Evolutionary conservation across 2,329 filamentous ascomycete species (phyloP), one percentile per base, ranked within the genome.

Genomic region (Epichloe glyceriae): DNA sequence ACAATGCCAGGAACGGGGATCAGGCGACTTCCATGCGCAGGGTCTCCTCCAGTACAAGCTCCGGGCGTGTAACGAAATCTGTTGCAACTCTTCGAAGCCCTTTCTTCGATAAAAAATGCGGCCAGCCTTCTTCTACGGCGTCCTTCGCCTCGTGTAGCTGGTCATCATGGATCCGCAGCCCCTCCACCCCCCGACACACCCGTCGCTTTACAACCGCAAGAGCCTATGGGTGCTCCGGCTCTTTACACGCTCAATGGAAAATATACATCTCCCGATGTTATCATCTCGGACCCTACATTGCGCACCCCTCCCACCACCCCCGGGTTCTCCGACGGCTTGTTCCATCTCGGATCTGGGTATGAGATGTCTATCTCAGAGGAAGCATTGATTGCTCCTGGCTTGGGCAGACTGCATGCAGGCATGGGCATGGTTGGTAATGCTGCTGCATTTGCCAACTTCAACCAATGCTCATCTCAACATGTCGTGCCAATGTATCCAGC

Each of bases 271-370:
- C 57, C 63, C 12, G 61, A 64, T 35, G 50, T 63, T 47, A 54
- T 56, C n/a, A 45, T 64, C 37, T 70, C 61, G 20, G 71, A 76
- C 54, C 64, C 69, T 19, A 71, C 71, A 17, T 63, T 78, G 46
- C 73, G 74, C 57, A 78, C 76, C 5, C 76, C 76, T 14, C 76
- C 76, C 3, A 72, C 69, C 4, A 79, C 76, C 1, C 76, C 76
- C 0, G 74, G 73, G 15, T 58, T 76, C 37, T 61, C 73, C 54
- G 63, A 68, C 33, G 65, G 66, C 49, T 63, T 72, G 42, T 67
- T 68, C 48, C 64, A 65, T 47, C 58, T 67, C n/a, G 67, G 70
- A 52, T 68, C 69, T 10, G 58, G 64, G 11, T 67, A 64, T 47
- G 66, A 70, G 57, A 58, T 67, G 53, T 58, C 67, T 5, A 61